Conservation (phyloP, 805 yeast species). For the Saccharomyces eubayanus region DNA sequence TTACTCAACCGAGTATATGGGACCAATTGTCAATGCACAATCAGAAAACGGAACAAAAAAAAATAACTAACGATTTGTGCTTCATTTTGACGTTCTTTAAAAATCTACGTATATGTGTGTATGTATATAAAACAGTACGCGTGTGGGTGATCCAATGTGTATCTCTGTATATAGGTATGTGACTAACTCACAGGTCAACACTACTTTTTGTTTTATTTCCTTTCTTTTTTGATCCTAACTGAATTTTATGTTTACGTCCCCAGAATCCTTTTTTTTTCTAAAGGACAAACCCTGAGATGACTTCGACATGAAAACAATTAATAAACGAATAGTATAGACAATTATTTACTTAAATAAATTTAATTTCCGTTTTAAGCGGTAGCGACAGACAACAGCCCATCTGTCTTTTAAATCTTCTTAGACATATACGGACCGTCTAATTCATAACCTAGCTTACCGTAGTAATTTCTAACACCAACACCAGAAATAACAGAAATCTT, state of each 20-base stretch:
- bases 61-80: neutral
- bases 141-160: neutral
- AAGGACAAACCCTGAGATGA: neutral
- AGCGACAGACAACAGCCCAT: neutral
- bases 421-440: slow-evolving; percentile 98
- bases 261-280: neutral
- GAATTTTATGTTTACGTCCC: neutral
- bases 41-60: slow-evolving; percentile 4
- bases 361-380: neutral
- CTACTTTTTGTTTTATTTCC: neutral
- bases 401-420: slow-evolving; percentile 33
- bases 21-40: slow-evolving; percentile 4
- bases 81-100: neutral
- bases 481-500: slow-evolving; percentile 94
- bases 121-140: neutral
- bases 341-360: neutral
- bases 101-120: neutral
- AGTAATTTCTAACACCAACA: slow-evolving; percentile 95
- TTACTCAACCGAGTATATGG: slow-evolving; percentile 15
- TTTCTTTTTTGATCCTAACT: neutral
- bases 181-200: neutral
- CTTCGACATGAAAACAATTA: neutral
- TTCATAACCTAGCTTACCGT: slow-evolving; percentile 82
- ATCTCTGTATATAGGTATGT: neutral
- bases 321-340: neutral